Conservation (phyloP, 73 alveolate species). For the Stentor coeruleus region DNA sequence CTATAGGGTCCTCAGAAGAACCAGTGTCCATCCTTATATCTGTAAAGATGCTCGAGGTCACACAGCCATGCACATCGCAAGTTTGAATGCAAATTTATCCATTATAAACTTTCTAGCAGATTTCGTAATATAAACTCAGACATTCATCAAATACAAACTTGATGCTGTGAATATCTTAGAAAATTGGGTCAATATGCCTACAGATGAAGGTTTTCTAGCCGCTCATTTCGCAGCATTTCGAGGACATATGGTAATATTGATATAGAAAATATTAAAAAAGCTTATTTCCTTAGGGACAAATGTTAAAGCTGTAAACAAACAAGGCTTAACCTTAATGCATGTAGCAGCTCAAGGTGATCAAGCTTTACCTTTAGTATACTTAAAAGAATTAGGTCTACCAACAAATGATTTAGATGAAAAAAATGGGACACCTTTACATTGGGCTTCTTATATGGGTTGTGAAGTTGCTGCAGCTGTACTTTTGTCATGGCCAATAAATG, state of each 20-base stretch:
- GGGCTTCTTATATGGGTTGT: slow-evolving; percentile 93
- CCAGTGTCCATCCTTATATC: background rate
- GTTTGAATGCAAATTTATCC: slow-evolving; percentile 3
- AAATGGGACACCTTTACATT: slow-evolving; percentile 91
- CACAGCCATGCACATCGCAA: slow-evolving; percentile 22
- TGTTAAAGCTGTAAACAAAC: slow-evolving; percentile 35
- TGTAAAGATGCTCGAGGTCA: background rate
- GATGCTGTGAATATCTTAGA: slow-evolving; percentile 30
- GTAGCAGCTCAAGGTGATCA: slow-evolving; percentile 92
- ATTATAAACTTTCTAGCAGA: background rate
- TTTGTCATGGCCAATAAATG: slow-evolving; percentile 66
- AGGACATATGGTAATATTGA: slow-evolving; percentile 61
- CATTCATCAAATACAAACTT: slow-evolving; percentile 10
- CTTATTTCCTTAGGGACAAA: slow-evolving; percentile 59
- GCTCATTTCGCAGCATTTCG: slow-evolving; percentile 88
- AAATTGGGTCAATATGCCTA: slow-evolving; percentile 73
- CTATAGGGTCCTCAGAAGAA: slow-evolving; percentile 1
- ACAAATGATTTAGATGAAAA: slow-evolving; percentile 59
- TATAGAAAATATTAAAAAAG: slow-evolving; percentile 33
- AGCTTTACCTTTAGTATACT: slow-evolving; percentile 68
- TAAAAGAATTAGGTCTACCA: slow-evolving; percentile 48
- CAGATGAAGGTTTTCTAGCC: slow-evolving; percentile 89
- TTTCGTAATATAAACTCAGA: slow-evolving; percentile 26
- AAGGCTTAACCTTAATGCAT: slow-evolving; percentile 73
- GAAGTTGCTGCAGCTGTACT: slow-evolving; percentile 73